Evolutionary conservation across 805 yeast genomes (phyloP), one percentile per base, ranked within the genome.

Genomic region (Yarrowia deformans): DNA sequence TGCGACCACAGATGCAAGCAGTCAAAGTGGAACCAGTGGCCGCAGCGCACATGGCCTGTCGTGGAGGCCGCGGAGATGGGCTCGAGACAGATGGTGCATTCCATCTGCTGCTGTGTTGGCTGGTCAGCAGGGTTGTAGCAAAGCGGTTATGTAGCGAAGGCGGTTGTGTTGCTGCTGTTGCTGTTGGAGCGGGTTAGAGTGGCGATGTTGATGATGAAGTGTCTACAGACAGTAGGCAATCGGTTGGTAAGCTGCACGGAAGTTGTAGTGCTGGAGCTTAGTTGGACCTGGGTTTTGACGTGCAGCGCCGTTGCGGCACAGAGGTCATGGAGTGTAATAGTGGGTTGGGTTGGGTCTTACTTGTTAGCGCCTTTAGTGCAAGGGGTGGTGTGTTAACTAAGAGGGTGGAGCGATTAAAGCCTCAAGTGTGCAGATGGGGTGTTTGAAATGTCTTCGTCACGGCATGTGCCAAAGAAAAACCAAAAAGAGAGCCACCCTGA

Each of bases 71-170:
- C 72, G 61, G 63, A 66, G 37, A 71, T 67, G 9, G 71, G 71
- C 60, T 82, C 90, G 56, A 88, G 79, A 73, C 93, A 88, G 49
- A 88, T 88, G n/a, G 88, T 82, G 74, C 93, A 88, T n/a, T 75
- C 75, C 61, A 60, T 60, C 52, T 16, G 66, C 50, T 60, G 39
- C 34, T 23, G 29, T 23, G 29, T 23, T 23, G 29, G 29, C 29
- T 23, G 29, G 29, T 43, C 23, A 35, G 54, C n/a, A 13, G 52
- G 49, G 34, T 10, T 45, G 29, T 23, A 2, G 29, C 29, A 23
- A 23, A n/a, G n/a, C n/a, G 29, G 29, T 23, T 23, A 4, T 23
- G 29, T 35, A 12, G 56, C 3, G 8, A n/a, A 12, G 32, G 49
- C 7, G 35, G 35, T 48, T 4, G n/a, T 37, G 45, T 8, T 5